A percentile compares a stretch with the other conserved stretches of the same genome.
Evolutionary conservation across 164 flowering plant species (phyloP).

Genomic region (Platanus orientalis): DNA sequence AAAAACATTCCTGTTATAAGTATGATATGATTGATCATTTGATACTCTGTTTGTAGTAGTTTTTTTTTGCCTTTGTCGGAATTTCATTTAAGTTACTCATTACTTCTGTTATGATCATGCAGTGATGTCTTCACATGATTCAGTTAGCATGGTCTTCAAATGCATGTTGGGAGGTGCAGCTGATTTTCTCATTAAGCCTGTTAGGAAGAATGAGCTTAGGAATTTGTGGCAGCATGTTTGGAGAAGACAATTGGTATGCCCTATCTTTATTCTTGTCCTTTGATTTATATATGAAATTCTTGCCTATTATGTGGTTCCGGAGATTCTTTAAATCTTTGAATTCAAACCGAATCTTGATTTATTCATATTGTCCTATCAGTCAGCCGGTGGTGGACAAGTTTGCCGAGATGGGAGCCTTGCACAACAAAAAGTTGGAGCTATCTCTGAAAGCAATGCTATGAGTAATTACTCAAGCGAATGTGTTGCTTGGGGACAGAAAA

Average conservation of each 20-base stretch:
- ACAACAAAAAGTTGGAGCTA: slow-evolving; percentile 38
- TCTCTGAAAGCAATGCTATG: slow-evolving; percentile 46
- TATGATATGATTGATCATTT: slow-evolving; percentile 28
- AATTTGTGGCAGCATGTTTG: slow-evolving; percentile 99
- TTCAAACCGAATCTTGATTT: not conserved
- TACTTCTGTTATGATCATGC: slow-evolving; percentile 27
- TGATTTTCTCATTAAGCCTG: slow-evolving; percentile 91
- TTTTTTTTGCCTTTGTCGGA: not conserved
- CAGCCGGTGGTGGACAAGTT: slow-evolving; percentile 16
- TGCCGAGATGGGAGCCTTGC: slow-evolving; percentile 35
- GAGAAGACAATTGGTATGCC: slow-evolving; percentile 83
- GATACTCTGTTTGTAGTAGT: not conserved
- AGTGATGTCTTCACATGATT: slow-evolving; percentile 96
- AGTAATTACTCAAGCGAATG: slow-evolving; percentile 52
- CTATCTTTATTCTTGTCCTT: not conserved
- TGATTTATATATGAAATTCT: not conserved
- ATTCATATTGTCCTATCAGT: slow-evolving; percentile 20
- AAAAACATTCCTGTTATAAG: slow-evolving; percentile 95
- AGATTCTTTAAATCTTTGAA: not conserved
- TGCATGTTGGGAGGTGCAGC: slow-evolving; percentile 96
- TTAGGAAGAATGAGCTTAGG: slow-evolving; percentile 83
- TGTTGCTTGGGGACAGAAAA: slow-evolving; percentile 32
- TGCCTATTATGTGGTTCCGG: not conserved
- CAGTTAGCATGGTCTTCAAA: slow-evolving; percentile 67
- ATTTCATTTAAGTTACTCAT: not conserved